Conservation (phyloP, 345 rosid genomes). For the Heritiera fomes region DNA sequence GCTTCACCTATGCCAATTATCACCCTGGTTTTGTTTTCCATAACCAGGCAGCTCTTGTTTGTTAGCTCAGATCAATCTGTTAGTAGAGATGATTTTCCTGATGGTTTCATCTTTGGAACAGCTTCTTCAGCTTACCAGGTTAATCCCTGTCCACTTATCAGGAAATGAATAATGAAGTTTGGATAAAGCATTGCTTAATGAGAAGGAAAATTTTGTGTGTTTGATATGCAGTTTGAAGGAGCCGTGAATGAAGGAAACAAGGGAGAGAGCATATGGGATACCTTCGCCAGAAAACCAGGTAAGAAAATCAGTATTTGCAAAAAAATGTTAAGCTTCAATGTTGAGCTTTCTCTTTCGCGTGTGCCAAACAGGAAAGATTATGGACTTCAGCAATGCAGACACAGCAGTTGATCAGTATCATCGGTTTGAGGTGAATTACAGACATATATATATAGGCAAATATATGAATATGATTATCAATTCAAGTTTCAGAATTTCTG, state of each 20-base stretch:
- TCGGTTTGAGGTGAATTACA: constrained; percentile 57
- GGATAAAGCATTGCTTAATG: not conserved
- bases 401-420: constrained; percentile 91
- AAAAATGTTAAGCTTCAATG: not conserved
- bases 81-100: constrained; percentile 67
- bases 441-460: constrained; percentile 5
- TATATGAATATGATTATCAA: not conserved
- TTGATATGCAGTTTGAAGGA: constrained; percentile 69
- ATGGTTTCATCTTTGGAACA: constrained; percentile 77
- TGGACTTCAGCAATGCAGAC: constrained; percentile 98
- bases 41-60: constrained; percentile 19
- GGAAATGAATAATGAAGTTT: not conserved
- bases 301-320: constrained; percentile 3
- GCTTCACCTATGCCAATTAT: constrained; percentile 20
- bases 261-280: constrained; percentile 88
- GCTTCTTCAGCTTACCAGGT: constrained; percentile 98
- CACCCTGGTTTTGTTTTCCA: constrained; percentile 26
- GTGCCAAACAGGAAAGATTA: constrained; percentile 60
- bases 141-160: not conserved
- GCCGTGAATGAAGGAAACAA: constrained; percentile 88
- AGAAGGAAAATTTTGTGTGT: not conserved
- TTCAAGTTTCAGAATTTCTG: not conserved
- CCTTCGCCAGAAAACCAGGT: constrained; percentile 80
- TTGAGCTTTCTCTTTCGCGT: not conserved
- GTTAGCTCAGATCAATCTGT: constrained; percentile 45